Base-by-base conservation (phyloP, 2,329 filamentous ascomycete species). In the Trichoderma atroviride region DNA sequence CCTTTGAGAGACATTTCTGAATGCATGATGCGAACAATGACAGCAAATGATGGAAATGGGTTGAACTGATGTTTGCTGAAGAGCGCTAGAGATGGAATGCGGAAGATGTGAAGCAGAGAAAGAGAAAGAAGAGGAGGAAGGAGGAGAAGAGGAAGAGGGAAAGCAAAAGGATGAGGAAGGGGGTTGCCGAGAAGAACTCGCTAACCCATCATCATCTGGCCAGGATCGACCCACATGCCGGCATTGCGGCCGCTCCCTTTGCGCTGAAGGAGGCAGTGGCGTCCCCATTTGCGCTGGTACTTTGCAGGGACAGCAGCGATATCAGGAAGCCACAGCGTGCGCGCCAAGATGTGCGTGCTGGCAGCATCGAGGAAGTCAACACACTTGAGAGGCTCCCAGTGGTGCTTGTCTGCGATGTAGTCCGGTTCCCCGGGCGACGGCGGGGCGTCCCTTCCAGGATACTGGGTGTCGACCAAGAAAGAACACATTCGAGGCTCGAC, bases 401-500 rank as follows among this genome's bases (percentile, higher is more conserved):
- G 86, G n/a, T 89, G 82, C 37, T 82, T 81, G 74, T 97, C 91
- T 2, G 89, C 84, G 22, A 93, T 83, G 76, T 96, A 97, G 75
- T 94, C 88, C 1, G 94, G 94, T 77, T 99, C 94, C 13, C 90
- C 85, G 0, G 86, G 83, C 1, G 93, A 91, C 43, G 85, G 75
- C 6, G 78, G 72, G 16, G 79, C 79, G n/a, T 72, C 79, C 69
- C 84, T 81, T 69, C 76, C 87, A 0, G 91, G 89, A 74, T 95
- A 93, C 71, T 92, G 90, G 0, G 93, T 96, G 78, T 99, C 96
- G 19, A 98, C 90, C 5, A 99, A 78, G 79, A 96, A 97, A 10
- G 88, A 85, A 79, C 96, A 99, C 66, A 88, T 84, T 33, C 85
- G 84, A 55, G 96, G 81, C 70, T 95, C 89, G 43, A 89, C 91